Evolutionary conservation across 352 stramenopile genomes (phyloP), one percentile per base, ranked within the genome.

Genomic region (Saprolegnia parasitica): DNA sequence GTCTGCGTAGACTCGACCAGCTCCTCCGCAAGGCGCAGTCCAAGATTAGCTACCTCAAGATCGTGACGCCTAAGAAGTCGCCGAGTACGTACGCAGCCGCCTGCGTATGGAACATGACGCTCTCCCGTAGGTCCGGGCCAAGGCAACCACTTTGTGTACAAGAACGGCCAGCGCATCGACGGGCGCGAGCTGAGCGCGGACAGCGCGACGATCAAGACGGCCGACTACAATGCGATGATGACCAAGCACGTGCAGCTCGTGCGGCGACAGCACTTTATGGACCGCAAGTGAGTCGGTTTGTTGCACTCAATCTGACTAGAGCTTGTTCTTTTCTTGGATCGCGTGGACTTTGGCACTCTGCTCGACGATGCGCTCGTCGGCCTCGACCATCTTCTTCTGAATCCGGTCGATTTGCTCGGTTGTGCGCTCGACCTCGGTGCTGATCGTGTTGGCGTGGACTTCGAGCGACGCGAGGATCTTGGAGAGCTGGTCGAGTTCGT

Each of bases 221-320:
- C 78, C 55, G 87, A 95, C 72, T 84, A 90, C 39, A 80, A 91
- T 35, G 79, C 57, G 10, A 82, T 87, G 32, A 81, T 91, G 63
- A 79, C 78, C 56, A 84, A 83, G 66, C 87, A 95, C 75, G 78
- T 87, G 56, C 78, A 91, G 66, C 77, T 95, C 46, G 52, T 93
- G 70, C 81, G 85, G 54, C 84, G 87, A 46, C 87, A 95, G 76
- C 74, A 95, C 76, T 95, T 95, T 75, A 87, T 95, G 83, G 84
- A 93, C 71, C 85, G 87, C 68, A 83, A 84, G 64, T 81, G 74
- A 52, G 26, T 21, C 13, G 58, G 68, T 2, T 60, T 42, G 24
- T 49, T 29, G 16, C 42, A n/a, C 23, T 67, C 23, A 67, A 62
- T 23, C 37, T 24, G 24, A 45, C 62, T 70, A 40, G 16, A 23